These are phyloP conservation scores for Pyricularia grisea DNA, from an alignment of 2,329 filamentous ascomycete genomes.

Conservation along the genomic window DNA sequence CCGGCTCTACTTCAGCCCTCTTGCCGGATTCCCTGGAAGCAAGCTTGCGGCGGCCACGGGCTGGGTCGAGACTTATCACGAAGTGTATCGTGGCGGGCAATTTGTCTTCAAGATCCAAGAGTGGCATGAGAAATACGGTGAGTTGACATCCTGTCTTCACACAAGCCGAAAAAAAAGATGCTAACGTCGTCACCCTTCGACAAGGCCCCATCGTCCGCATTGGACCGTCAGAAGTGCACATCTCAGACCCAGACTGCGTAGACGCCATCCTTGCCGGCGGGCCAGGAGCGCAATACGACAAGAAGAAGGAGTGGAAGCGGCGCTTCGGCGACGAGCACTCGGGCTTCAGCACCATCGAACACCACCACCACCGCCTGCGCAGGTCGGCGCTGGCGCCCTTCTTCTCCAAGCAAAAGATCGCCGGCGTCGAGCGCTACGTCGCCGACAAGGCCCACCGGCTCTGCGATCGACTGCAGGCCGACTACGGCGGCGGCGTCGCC, in stretches of 20 bases:
- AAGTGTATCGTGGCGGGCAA: conserved; percentile 17
- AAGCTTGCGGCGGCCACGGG: conserved; percentile 20
- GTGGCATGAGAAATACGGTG: conserved; percentile 24
- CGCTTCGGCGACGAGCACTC: neutral
- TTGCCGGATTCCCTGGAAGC: conserved; percentile 20
- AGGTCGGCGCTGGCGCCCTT: conserved; percentile 11
- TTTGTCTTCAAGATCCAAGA: conserved; percentile 19
- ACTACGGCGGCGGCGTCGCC: neutral
- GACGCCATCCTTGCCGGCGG: conserved; percentile 13
- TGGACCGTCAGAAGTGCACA: conserved; percentile 21
- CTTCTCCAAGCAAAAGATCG: conserved; percentile 12
- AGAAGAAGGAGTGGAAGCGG: conserved; percentile 3
- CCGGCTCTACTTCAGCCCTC: conserved; percentile 2
- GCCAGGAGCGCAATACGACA: conserved; percentile 9
- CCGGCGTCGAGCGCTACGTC: conserved; percentile 12
- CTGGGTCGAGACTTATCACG: conserved; percentile 23
- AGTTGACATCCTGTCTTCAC: neutral
- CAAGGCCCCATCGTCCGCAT: conserved; percentile 21
- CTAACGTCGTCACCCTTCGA: conserved; percentile 9
- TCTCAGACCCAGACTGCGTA: conserved; percentile 20
- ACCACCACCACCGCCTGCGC: conserved; percentile 12
- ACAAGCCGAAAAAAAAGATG: neutral
- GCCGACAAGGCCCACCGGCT: conserved; percentile 11
- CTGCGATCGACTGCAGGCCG: conserved; percentile 9
- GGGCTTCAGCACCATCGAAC: conserved; percentile 7